Conservation (phyloP, 2,329 filamentous ascomycete species). For the Penicillium olsonii region DNA sequence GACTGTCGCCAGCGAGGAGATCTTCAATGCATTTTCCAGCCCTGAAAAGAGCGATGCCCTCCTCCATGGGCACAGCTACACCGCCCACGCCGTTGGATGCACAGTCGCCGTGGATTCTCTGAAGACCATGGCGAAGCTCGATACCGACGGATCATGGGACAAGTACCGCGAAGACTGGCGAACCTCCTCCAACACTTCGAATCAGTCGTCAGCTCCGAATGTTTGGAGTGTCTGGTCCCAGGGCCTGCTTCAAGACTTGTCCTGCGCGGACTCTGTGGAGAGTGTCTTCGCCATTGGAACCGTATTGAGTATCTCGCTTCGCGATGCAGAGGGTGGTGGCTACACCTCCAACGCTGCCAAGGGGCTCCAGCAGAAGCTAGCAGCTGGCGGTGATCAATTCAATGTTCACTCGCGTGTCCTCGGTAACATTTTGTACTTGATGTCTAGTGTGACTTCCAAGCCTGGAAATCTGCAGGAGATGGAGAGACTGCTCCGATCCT, state of each 20-base stretch:
- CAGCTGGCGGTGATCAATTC: slow-evolving; percentile 41
- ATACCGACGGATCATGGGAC: slow-evolving; percentile 59
- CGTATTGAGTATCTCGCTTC: slow-evolving; percentile 67
- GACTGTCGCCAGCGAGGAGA: slow-evolving; percentile 71
- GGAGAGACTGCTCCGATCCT: slow-evolving; percentile 43
- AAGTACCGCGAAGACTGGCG: slow-evolving; percentile 55
- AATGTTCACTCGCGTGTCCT: slow-evolving; percentile 61
- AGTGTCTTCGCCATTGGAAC: slow-evolving; percentile 74
- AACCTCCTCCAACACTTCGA: background rate
- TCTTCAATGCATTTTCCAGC: slow-evolving; percentile 72
- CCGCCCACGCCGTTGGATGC: slow-evolving; percentile 79
- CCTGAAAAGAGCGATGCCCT: slow-evolving; percentile 76
- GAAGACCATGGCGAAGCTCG: slow-evolving; percentile 60
- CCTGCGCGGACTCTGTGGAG: slow-evolving; percentile 57
- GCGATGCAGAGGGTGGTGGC: slow-evolving; percentile 51
- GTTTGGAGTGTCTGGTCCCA: slow-evolving; percentile 73
- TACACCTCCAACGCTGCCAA: slow-evolving; percentile 60
- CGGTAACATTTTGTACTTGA: slow-evolving; percentile 63
- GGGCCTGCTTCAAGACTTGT: slow-evolving; percentile 61
- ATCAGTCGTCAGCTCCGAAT: slow-evolving; percentile 9
- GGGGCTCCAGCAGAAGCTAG: slow-evolving; percentile 53
- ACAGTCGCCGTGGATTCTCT: slow-evolving; percentile 73
- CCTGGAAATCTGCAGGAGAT: slow-evolving; percentile 44
- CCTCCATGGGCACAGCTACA: slow-evolving; percentile 84
- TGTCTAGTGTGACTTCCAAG: slow-evolving; percentile 57